Evolutionary conservation across 2,329 filamentous ascomycete genomes (phyloP), one percentile per base, ranked within the genome.

Genomic region (Colletotrichum ledebouriae): DNA sequence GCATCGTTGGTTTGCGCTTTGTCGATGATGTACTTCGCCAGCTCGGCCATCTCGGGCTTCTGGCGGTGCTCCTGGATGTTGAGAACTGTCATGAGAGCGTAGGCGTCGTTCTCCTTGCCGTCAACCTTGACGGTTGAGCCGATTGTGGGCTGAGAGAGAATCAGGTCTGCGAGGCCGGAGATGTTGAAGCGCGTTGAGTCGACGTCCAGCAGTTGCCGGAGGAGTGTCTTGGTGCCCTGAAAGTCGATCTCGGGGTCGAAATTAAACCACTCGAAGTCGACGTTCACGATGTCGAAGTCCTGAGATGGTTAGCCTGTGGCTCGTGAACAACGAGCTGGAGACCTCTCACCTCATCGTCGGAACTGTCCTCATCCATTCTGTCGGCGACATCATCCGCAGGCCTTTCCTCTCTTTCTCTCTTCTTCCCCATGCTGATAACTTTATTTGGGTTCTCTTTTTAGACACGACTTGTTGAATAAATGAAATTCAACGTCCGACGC

Each of bases 211-310:
- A 99, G 89, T 80, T 99, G 96, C 69, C 95, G 92, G 68, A 98
- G 81, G 7, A 99, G 89, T 10, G 89, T 91, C 80, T 98, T 98
- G 74, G 97, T 88, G 67, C 96, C 96, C 81, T 98, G 95, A 80
- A 98, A 98, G 80, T 99, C 96, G 74, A 97, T 87, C 7, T 92
- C 89, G 2, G 92, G 86, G 74, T 96, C 91, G 71, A 95, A 97
- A 81, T 98, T 97, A 83, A 98, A 99, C 92, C 94, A 98, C 83
- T 99, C 96, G 76, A 99, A 99, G 72, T 98, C 95, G 66, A 98
- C 94, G 77, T 98, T 91, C 72, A 99, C 89, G 78, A 95, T 92
- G 77, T 97, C 92, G 76, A 94, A 92, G 75, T 97, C 93, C 93
- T 97, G 62, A 6, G 41, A 29, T 6, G 42, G 63, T 70, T 67